Conservation (phyloP, 2,329 filamentous ascomycete genomes). For the Trichoderma arundinaceum region DNA sequence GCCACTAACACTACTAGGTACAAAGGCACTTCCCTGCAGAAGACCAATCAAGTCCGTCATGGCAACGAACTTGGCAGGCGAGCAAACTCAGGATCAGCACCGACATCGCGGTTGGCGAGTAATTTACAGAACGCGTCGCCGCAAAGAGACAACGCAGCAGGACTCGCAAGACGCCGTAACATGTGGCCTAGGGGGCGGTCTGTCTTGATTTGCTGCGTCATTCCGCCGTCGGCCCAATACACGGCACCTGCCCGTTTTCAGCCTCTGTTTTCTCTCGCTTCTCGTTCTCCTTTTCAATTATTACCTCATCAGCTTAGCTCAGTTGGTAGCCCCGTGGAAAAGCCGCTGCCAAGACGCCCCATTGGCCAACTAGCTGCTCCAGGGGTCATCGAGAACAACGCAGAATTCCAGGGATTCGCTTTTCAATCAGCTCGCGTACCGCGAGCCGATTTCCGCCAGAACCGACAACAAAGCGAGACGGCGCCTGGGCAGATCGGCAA, state of each 20-base stretch:
- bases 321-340: constrained; percentile 26
- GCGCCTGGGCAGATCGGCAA: constrained; percentile 3
- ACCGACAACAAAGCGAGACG: constrained; percentile 6
- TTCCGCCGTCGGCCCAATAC: constrained; percentile 20
- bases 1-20: background rate
- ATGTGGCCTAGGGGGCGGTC: constrained; percentile 3
- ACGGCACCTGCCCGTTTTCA: background rate
- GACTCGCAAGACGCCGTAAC: background rate
- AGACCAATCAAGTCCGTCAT: background rate
- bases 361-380: background rate
- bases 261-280: background rate
- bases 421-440: constrained; percentile 8
- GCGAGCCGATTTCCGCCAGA: background rate
- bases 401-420: constrained; percentile 5
- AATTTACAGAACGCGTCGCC: constrained; percentile 21
- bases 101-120: constrained; percentile 6
- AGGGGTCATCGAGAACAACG: constrained; percentile 8
- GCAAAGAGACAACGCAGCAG: background rate
- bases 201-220: constrained; percentile 11
- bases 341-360: constrained; percentile 23
- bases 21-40: background rate
- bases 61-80: background rate
- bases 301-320: constrained; percentile 29
- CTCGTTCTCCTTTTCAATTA: constrained; percentile 5
- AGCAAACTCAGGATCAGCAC: background rate